Conservation (phyloP, 2,329 filamentous ascomycete genomes). For the Tolypocladium inflatum region DNA sequence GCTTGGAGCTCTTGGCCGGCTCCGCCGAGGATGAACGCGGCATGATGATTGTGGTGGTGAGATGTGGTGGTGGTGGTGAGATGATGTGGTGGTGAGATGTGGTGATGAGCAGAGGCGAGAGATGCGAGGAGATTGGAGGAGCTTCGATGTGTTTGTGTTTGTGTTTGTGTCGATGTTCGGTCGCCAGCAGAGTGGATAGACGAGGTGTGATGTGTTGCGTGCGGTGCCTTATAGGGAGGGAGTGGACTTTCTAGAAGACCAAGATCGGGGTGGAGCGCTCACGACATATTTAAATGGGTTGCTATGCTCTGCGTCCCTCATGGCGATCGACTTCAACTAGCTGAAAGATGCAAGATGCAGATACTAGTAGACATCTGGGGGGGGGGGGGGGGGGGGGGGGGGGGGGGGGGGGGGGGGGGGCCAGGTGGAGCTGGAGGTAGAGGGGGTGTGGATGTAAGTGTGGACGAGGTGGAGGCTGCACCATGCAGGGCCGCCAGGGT, state of each 20-base stretch:
- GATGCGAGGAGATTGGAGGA: background rate
- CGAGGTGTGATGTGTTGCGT: background rate
- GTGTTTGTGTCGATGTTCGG: background rate
- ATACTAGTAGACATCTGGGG: background rate
- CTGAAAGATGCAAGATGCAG: background rate
- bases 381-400: too few species aligned
- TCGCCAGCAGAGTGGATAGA: background rate
- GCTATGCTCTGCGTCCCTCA: background rate
- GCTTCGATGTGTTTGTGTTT: background rate
- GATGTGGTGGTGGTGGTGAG: too few species aligned
- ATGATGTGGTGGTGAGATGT: constrained; percentile 4
- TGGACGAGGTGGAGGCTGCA: background rate
- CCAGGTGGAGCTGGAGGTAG: background rate
- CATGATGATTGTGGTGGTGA: constrained; percentile 17
- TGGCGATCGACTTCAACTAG: background rate
- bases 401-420: background rate
- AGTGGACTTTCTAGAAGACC: constrained; percentile 3
- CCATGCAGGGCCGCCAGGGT: background rate
- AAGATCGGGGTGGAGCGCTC: constrained; percentile 1
- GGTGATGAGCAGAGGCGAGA: too few species aligned
- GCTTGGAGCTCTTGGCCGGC: constrained; percentile 31
- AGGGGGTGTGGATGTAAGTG: background rate
- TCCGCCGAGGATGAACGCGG: constrained; percentile 33
- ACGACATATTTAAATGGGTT: background rate
- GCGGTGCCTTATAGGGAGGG: background rate